These are phyloP conservation scores for Microdochium trichocladiopsis DNA, from an alignment of 2,329 filamentous ascomycete genomes.

Conservation along the genomic window DNA sequence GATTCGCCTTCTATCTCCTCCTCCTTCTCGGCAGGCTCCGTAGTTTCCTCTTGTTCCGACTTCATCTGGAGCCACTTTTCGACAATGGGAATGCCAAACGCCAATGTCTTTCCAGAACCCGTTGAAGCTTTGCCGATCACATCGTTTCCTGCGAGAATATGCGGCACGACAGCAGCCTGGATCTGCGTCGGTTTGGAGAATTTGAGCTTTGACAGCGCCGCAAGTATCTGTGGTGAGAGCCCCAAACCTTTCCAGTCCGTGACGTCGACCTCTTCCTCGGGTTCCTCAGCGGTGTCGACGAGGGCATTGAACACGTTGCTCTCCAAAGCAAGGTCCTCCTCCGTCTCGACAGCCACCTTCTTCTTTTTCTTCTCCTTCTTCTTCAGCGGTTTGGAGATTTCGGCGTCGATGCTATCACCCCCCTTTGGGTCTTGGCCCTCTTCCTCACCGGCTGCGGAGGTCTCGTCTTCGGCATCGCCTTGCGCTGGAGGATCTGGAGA, in stretches of 20 bases:
- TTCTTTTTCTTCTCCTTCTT: slow-evolving; percentile 23
- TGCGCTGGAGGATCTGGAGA: neutral
- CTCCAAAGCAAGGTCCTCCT: slow-evolving; percentile 31
- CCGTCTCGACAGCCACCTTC: slow-evolving; percentile 18
- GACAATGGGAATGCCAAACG: slow-evolving; percentile 88
- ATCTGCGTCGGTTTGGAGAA: slow-evolving; percentile 79
- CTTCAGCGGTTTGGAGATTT: slow-evolving; percentile 12
- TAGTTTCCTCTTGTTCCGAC: slow-evolving; percentile 15
- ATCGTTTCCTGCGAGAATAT: slow-evolving; percentile 76
- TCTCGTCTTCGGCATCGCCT: slow-evolving; percentile 13
- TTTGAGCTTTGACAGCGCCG: slow-evolving; percentile 69
- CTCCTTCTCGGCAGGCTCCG: slow-evolving; percentile 27
- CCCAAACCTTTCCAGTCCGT: slow-evolving; percentile 72
- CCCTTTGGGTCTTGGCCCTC: slow-evolving; percentile 1
- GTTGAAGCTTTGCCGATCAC: slow-evolving; percentile 95
- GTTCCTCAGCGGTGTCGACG: slow-evolving; percentile 39
- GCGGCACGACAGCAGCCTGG: slow-evolving; percentile 72
- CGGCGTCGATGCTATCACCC: neutral
- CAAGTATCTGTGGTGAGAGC: slow-evolving; percentile 64
- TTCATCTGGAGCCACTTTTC: slow-evolving; percentile 63
- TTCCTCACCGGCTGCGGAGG: slow-evolving; percentile 10
- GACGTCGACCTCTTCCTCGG: slow-evolving; percentile 58
- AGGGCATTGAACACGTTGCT: slow-evolving; percentile 49
- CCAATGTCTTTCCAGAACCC: slow-evolving; percentile 92
- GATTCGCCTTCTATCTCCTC: slow-evolving; percentile 17